phyloP scores from a whole-genome alignment of 352 stramenopile genomes.

The Pythium dissotocum region DNA sequence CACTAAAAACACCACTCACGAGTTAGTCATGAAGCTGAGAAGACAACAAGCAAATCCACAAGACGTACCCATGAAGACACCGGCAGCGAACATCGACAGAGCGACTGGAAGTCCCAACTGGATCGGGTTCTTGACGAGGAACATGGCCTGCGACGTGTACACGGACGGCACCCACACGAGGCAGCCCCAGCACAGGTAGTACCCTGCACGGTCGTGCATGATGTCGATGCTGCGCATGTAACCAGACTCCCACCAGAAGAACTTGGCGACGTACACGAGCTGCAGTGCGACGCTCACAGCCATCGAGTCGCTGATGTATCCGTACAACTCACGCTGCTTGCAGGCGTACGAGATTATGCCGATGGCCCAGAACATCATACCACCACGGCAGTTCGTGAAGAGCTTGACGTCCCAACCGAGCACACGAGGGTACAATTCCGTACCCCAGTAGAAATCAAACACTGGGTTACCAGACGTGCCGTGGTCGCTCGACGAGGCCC shows the following conservation, averaged over 20 bases:
- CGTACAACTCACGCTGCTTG: constrained; percentile 81
- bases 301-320: constrained; percentile 88
- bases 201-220: constrained; percentile 93
- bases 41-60: too few species aligned
- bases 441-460: constrained; percentile 98
- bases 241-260: constrained; percentile 95
- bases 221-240: constrained; percentile 99
- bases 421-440: constrained; percentile 95
- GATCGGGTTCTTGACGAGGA: constrained; percentile 90
- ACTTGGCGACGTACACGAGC: constrained; percentile 97
- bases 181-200: constrained; percentile 97
- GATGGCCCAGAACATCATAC: constrained; percentile 97
- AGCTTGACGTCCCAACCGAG: constrained; percentile 95
- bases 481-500: constrained; percentile 89
- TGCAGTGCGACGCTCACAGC: constrained; percentile 85
- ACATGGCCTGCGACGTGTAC: constrained; percentile 95
- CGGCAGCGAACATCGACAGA: constrained; percentile 58
- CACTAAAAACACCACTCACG: constrained; percentile 39
- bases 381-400: constrained; percentile 97
- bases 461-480: constrained; percentile 92
- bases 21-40: too few species aligned
- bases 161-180: constrained; percentile 96
- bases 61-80: constrained; percentile 75
- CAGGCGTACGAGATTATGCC: constrained; percentile 90
- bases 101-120: constrained; percentile 47